phyloP scores from a whole-genome alignment of 352 stramenopile genomes.

The Globisporangium megalacanthum region DNA sequence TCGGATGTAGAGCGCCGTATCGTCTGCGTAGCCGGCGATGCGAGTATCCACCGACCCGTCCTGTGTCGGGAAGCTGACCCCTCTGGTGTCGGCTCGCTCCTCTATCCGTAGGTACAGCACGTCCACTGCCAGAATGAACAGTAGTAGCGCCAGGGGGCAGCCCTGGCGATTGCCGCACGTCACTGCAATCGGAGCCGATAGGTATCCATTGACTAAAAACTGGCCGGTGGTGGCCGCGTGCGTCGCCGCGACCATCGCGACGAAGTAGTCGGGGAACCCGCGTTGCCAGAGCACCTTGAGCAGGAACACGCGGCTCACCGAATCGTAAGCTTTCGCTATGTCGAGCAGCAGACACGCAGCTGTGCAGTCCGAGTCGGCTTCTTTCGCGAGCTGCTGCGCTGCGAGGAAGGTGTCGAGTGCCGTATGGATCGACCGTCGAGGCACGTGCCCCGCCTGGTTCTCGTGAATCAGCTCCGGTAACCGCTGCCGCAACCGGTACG shows the following conservation, averaged over 20 bases:
- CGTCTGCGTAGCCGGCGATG: not conserved
- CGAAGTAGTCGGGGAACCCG: not conserved
- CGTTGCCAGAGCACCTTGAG: not conserved
- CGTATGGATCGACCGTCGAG: not conserved
- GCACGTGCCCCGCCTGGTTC: not conserved
- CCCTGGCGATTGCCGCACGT: not conserved
- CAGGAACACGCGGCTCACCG: not conserved
- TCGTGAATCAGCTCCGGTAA: not conserved
- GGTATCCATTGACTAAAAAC: not conserved
- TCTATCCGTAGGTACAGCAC: not conserved
- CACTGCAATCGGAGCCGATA: not conserved
- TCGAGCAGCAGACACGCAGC: no score
- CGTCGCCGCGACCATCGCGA: not conserved
- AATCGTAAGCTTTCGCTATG: no score
- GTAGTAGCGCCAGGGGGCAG: not conserved
- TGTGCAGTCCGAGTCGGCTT: no score
- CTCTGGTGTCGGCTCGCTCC: no score
- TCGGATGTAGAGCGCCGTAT: not conserved
- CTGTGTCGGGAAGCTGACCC: not conserved
- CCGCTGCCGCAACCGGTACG: no score
- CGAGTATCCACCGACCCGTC: not conserved
- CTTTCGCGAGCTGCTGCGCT: no score
- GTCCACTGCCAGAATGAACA: not conserved
- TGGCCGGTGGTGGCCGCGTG: not conserved
- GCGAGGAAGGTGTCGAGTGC: no score